These are phyloP conservation scores for Kickxella alabastrina DNA, from an alignment of 192 early-diverging fungal genomes.

Conservation along the genomic window DNA sequence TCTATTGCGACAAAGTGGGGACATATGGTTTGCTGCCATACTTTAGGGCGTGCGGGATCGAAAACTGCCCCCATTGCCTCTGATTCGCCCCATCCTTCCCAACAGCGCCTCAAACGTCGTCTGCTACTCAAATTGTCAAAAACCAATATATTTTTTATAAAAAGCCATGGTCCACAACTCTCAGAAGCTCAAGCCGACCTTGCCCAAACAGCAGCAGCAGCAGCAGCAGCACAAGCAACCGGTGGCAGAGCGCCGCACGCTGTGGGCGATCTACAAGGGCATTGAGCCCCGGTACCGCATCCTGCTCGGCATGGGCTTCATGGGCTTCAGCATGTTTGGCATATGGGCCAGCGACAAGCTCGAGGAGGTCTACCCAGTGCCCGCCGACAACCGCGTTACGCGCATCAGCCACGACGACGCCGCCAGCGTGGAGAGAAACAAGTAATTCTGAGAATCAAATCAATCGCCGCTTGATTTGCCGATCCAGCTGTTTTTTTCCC, in stretches of 20 bases:
- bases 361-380: slow-evolving; percentile 29
- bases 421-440: slow-evolving; percentile 1
- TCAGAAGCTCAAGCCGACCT: no score
- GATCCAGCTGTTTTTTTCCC: background rate
- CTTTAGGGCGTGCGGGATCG: no score
- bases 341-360: slow-evolving; percentile 50
- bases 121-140: no score
- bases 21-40: no score
- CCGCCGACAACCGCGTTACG: slow-evolving; percentile 29
- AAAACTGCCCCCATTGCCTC: no score
- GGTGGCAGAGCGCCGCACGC: slow-evolving; percentile 18
- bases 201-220: background rate
- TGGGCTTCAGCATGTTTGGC: slow-evolving; percentile 49
- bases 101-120: no score
- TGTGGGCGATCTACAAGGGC: slow-evolving; percentile 48
- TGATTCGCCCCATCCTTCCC: no score
- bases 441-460: background rate
- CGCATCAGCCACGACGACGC: slow-evolving; percentile 26
- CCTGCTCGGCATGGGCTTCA: slow-evolving; percentile 48
- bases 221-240: background rate
- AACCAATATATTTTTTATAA: no score
- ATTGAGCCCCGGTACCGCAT: slow-evolving; percentile 45
- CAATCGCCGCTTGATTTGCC: background rate
- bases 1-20: no score
- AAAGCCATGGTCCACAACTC: no score